Base-by-base conservation (phyloP, 202 grass and related monocot genomes). In the Setaria viridis region DNA sequence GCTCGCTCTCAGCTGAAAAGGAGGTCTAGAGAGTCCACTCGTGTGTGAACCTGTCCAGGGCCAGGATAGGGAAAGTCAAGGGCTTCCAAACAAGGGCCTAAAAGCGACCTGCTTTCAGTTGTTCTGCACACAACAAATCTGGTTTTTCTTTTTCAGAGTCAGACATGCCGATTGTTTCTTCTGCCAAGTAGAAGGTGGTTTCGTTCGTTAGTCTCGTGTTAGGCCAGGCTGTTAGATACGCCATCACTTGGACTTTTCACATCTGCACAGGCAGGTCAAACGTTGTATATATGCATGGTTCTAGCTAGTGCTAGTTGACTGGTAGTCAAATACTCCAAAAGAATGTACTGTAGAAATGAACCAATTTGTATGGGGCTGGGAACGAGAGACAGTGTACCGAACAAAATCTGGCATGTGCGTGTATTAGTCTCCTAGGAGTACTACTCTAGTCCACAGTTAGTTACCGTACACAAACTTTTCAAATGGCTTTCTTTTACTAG, bases 401-500 rank as follows among this genome's bases (percentile, higher is more conserved):
- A 90, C 85, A 69, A 80, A 80, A 76, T 34, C n/a, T 21, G 79
- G 33, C 79, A 71, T 17, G 72, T 63, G 72, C 82, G 0, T 51
- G 16, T 12, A 41, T 25, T 46, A 9, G 47, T 79, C 47, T 43
- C 42, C 17, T 19, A 43, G 3, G 14, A 12, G 25, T 8, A 60
- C 53, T 74, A 37, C 9, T 70, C 70, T 83, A 70, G 42, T 76
- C 74, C 79, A 79, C 58, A 10, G 74, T 73, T 86, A 58, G 76
- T 63, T 80, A 76, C 43, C 85, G 76, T 84, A 87, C 70, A 68
- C 20, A 59, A 48, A 10, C 60, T 80, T 89, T 82, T 62, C 43
- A 15, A 15, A 20, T 5, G 67, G 7, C 88, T 87, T 87, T 87
- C 88, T 87, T 87, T 90, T 69, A 75, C 62, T 60, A 17, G 19